Evolutionary conservation across 768 basidiomycete genomes (phyloP), one percentile per base, ranked within the genome.

Genomic region (Phylloporus arenicola): DNA sequence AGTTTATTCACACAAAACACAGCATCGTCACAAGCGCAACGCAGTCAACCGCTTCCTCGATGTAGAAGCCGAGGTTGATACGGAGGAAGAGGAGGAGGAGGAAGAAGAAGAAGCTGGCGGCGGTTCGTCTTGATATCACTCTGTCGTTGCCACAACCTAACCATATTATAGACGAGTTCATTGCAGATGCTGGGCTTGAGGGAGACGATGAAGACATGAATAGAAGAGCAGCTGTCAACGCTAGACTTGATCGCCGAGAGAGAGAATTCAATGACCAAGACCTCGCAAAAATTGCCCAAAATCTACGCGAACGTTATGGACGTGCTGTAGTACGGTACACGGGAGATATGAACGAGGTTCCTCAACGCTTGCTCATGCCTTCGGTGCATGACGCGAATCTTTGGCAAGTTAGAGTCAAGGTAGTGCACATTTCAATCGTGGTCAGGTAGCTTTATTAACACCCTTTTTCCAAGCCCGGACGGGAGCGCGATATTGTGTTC

Each of bases 321-420:
- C 80, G 84, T 43, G 74, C 79, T 20, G 79, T 82, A 3, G 78
- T 81, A 45, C 83, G 84, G 38, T 95, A 92, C 61, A 84, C 88
- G 17, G 92, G 92, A 25, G 92, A 95, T 65, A 86, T 90, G 81
- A 95, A 91, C 57, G 86, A 90, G 56, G 83, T 96, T 22, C 94
- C 96, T 2, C 93, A 97, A 62, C 78, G 92, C 14, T 68, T 97
- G 48, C 76, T 98, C 17, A 97, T 99, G 93, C 96, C 96, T 17
- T 91, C 88, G 3, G 92, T 96, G 1, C 87, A 95, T 47, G 96
- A 99, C 65, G 88, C 95, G 11, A 93, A 83, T 65, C 72, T 99
- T 52, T 99, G 94, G 93, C 92, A 93, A 72, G 82, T 98, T 49
- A 78, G 89, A 59, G 92, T 94, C 57, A 92, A 92, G 81, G 92